Conservation (phyloP, 768 basidiomycete species). For the Leccinellum albellum region DNA sequence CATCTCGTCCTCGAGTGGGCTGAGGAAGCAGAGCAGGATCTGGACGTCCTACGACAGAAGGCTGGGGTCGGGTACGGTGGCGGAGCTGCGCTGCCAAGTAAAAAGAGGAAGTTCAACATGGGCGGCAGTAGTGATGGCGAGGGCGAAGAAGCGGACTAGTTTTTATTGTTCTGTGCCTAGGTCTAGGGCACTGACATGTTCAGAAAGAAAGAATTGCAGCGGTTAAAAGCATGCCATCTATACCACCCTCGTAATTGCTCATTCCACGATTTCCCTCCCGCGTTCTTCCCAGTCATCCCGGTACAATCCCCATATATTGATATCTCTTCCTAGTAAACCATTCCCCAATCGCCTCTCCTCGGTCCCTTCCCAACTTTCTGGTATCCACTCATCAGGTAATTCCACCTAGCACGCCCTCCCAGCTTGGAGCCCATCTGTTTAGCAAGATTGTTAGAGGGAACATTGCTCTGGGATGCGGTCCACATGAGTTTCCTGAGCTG, state of each 20-base stretch:
- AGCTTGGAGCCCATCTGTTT: constrained; percentile 22
- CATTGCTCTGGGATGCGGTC: constrained; percentile 37
- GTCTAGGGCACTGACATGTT: neutral
- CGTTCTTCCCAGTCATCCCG: constrained; percentile 45
- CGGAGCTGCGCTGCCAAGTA: constrained; percentile 66
- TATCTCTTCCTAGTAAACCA: constrained; percentile 28
- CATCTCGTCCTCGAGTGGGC: constrained; percentile 97
- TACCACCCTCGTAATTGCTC: constrained; percentile 11
- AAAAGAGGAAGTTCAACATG: constrained; percentile 66
- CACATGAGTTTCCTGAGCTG: constrained; percentile 44
- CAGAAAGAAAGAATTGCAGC: neutral
- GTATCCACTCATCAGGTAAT: constrained; percentile 28
- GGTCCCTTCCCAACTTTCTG: constrained; percentile 26
- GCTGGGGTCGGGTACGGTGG: constrained; percentile 74
- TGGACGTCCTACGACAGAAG: constrained; percentile 74
- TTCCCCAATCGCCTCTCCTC: constrained; percentile 21
- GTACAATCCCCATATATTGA: constrained; percentile 30
- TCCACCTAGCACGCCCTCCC: constrained; percentile 44
- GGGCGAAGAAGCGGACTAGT: constrained; percentile 28
- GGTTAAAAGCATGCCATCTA: neutral
- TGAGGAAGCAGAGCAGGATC: constrained; percentile 72
- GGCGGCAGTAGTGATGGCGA: constrained; percentile 36
- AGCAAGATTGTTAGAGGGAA: constrained; percentile 36
- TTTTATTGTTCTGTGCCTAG: neutral
- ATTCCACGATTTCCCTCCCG: constrained; percentile 30